Conservation (phyloP, 108 stramenopile genomes). For the Cyclotella baltica region DNA sequence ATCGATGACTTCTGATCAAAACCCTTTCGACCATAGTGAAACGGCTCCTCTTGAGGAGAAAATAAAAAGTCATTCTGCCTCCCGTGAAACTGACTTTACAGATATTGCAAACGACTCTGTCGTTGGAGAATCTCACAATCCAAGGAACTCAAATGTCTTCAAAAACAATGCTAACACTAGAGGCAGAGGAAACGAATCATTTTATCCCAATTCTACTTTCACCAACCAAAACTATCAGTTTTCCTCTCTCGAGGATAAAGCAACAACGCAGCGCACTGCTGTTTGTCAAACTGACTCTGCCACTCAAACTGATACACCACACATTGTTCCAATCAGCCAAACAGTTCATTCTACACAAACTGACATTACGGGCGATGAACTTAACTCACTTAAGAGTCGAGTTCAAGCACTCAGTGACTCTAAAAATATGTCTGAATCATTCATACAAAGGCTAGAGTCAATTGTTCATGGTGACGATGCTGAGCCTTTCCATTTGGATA, state of each 20-base stretch:
- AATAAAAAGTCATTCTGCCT: too few relatives aligned
- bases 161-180: too few relatives aligned
- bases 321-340: not conserved
- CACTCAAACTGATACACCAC: constrained; percentile 1
- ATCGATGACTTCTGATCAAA: not conserved
- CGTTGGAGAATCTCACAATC: too few relatives aligned
- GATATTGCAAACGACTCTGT: too few relatives aligned
- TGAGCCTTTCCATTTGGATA: not conserved
- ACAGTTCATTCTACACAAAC: not conserved
- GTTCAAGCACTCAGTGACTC: constrained; percentile 19
- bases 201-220: too few relatives aligned
- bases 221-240: not conserved
- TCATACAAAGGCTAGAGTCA: constrained; percentile 5
- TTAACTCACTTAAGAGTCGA: constrained; percentile 28
- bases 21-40: not conserved
- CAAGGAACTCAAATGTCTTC: too few relatives aligned
- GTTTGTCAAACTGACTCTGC: not conserved
- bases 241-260: not conserved
- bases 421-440: constrained; percentile 15
- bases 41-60: not conserved
- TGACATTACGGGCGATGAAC: constrained; percentile 3
- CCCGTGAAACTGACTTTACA: too few relatives aligned
- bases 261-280: not conserved
- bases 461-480: constrained; percentile 9
- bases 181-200: too few relatives aligned